Percentiles rank a stretch among this genome's conserved stretches.
phyloP scores from a whole-genome alignment of 164 flowering plant genomes.

The Kingdonia uniflora region DNA sequence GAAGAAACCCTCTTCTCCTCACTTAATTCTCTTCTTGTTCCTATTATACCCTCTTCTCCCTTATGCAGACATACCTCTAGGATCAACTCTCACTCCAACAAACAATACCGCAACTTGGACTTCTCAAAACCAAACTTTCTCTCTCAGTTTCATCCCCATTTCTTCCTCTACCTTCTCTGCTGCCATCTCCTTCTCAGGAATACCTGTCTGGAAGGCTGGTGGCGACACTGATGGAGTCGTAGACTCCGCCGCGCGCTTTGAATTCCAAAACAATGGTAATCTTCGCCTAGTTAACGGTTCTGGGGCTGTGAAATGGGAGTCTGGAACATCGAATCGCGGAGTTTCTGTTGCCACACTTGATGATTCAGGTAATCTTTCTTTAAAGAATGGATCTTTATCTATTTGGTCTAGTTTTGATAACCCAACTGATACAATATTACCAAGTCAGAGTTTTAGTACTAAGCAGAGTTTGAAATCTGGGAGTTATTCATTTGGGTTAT shows the following conservation, averaged over 20 bases:
- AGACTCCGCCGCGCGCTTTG: conserved; percentile 12
- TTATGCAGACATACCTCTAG: conserved; percentile 9
- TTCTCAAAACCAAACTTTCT: conserved; percentile 24
- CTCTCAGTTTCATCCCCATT: conserved; percentile 23
- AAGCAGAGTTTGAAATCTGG: conserved; percentile 18
- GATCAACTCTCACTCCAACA: conserved; percentile 15
- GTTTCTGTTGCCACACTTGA: conserved; percentile 22
- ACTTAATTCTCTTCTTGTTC: not conserved
- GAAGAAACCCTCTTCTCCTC: not conserved
- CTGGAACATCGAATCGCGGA: conserved; percentile 18
- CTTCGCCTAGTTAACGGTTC: conserved; percentile 28
- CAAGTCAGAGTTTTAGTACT: conserved; percentile 21
- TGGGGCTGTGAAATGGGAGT: conserved; percentile 20
- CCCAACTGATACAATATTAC: conserved; percentile 30
- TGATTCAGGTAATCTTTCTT: conserved; percentile 19
- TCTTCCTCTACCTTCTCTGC: conserved; percentile 11
- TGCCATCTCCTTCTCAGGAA: conserved; percentile 14
- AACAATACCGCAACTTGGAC: conserved; percentile 15
- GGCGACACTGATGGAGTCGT: conserved; percentile 14
- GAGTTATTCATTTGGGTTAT: conserved; percentile 20
- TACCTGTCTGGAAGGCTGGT: conserved; percentile 25
- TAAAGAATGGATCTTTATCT: conserved; percentile 6
- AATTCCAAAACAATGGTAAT: conserved; percentile 20
- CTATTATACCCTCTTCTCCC: not conserved
- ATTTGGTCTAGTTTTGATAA: conserved; percentile 30